Evolutionary conservation across 352 stramenopile species (phyloP), one percentile per base, ranked within the genome.

Genomic region (Sclerospora graminicola): DNA sequence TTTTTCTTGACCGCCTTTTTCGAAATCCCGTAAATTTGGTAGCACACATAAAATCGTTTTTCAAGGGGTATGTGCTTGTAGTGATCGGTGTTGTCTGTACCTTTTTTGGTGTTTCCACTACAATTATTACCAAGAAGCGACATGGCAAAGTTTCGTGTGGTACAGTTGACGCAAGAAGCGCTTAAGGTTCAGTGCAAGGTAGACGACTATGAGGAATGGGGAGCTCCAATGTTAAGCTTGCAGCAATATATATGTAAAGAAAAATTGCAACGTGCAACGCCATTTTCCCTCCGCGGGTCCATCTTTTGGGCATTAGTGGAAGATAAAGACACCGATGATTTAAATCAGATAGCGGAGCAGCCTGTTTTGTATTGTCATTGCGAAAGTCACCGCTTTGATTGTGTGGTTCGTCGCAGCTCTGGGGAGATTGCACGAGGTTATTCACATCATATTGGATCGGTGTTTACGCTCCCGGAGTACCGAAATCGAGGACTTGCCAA

Each of bases 271-370:
- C 71, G 71, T 14, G 44, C 46, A 21, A 82, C 68, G 7, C 32
- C 55, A 21, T 77, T 82, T 51, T 75, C 74, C 18, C 37, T 66
- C 37, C 49, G 56, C 28, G 62, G 69, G 1, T 77, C 70, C n/a
- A 68, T 81, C 34, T 82, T 80, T 60, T 86, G 69, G 67, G 74
- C 66, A 8, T 58, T 86, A 2, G 69, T 86, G 10, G 66, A 76
- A 34, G 56, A 67, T 27, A 58, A 59, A 20, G 40, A 58, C 10
- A 40, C 6, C 14, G 30, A 8, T 4, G 33, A 54, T 23, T 49
- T 36, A 1, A 37, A 45, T 2, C 21, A 70, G 2, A 36, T 41
- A 11, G 37, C 45, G 10, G 51, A 38, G 8, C 15, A 48, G 14
- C 51, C 58, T 5, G 15, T 55, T 11, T 48, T 84, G 14, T 60